Conservation (phyloP, 768 basidiomycete genomes). For the Cantharellus anzutake region DNA sequence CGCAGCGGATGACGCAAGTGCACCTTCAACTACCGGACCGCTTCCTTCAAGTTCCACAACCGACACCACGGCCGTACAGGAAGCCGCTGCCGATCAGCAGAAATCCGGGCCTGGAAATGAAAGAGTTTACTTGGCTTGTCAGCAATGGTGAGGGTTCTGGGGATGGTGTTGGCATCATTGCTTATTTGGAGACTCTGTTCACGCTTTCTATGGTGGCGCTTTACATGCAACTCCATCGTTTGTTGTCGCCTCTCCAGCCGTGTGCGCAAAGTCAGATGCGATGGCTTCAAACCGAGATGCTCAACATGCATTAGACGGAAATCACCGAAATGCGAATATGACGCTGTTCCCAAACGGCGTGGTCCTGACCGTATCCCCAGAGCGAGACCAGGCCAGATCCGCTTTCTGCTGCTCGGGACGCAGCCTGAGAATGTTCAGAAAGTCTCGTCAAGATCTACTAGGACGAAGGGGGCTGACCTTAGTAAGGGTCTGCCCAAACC, state of each 20-base stretch:
- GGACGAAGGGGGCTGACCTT: background rate
- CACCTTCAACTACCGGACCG: too few species aligned
- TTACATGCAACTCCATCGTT: background rate
- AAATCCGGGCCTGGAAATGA: background rate
- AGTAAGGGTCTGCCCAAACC: background rate
- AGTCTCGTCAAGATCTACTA: background rate
- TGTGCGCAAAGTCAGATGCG: background rate
- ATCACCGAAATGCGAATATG: background rate
- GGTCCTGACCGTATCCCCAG: background rate
- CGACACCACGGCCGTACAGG: background rate
- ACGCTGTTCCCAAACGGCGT: background rate
- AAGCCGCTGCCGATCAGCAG: background rate
- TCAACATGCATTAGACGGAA: background rate
- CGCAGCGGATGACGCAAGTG: too few species aligned
- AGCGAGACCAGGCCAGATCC: background rate
- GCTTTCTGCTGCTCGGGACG: background rate
- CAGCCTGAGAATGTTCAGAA: background rate
- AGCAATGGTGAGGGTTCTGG: background rate
- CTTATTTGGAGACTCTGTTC: background rate
- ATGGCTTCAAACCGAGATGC: background rate
- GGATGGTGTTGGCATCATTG: too few species aligned
- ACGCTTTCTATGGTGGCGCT: background rate
- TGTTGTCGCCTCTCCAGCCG: background rate
- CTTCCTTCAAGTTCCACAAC: too few species aligned
- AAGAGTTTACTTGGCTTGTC: background rate